These are phyloP conservation scores for Clitoria ternatea DNA, from an alignment of 306 rosid species.

Conservation along the genomic window DNA sequence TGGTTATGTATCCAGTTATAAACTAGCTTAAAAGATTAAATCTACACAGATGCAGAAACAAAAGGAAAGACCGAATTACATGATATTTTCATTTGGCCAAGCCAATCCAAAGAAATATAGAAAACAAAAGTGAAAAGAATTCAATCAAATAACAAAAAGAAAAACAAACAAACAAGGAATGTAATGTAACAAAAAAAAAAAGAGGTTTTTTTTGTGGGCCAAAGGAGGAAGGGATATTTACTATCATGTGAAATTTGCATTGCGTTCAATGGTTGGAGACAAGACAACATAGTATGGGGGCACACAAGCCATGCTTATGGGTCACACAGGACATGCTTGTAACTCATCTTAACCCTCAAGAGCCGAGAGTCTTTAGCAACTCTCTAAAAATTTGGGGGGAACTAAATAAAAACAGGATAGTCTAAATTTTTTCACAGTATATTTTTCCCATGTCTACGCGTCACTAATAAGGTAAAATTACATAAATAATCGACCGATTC, in stretches of 20 bases:
- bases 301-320: too few relatives aligned
- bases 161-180: background rate
- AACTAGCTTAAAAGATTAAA: slow-evolving; percentile 1
- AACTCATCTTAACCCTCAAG: background rate
- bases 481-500: background rate
- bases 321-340: too few relatives aligned
- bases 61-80: background rate
- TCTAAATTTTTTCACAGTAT: background rate
- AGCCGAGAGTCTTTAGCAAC: background rate
- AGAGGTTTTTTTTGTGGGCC: background rate
- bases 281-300: slow-evolving; percentile 20
- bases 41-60: background rate
- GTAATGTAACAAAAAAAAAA: background rate
- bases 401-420: background rate
- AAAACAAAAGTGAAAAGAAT: background rate
- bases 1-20: background rate
- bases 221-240: background rate
- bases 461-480: too few relatives aligned
- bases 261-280: slow-evolving; percentile 31
- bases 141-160: slow-evolving; percentile 3
- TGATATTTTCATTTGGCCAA: background rate
- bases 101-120: background rate
- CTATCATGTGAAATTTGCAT: slow-evolving; percentile 5
- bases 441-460: background rate
- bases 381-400: background rate